Evolutionary conservation across 1,139 yeast species (phyloP), one percentile per base, ranked within the genome.

Genomic region (Saccharomyces hybrid): DNA sequence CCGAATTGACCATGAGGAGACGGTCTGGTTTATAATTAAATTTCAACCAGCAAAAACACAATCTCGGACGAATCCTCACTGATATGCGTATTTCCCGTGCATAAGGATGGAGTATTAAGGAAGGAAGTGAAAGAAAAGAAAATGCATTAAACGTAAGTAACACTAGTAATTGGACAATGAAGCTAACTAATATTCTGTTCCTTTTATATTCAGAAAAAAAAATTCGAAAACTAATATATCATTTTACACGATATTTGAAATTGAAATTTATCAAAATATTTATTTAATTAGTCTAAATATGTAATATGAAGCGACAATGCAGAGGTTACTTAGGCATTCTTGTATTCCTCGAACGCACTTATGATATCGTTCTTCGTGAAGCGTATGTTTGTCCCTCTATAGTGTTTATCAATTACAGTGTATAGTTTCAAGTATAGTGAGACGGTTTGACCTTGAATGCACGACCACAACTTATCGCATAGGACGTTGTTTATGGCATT

Each of bases 11-110:
- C 75, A 75, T 71, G 75, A 84, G 88, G 85, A 90, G 98, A 82
- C 57, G 90, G 97, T 90, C 97, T 84, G 75, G 95, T 93, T 88
- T 85, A 85, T 82, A 86, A 51, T 47, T 47, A 60, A 65, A 63
- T 91, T 91, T 91, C 97, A 91, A 91, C 97, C 96, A 91, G 99
- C 99, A 91, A 91, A 90, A 88, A 91, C 98, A 91, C 96, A 96
- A 89, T 89, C 99, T 91, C 99, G 98, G 98, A 93, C 96, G 96
- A 90, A 90, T 93, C 98, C 97, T 91, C 99, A 91, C 96, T 90
- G 98, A 91, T 88, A 89, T 95, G 96, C 96, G 98, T 91, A 91
- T 90, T 90, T 96, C 97, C 98, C 98, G 88, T 87, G 99, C 98
- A 91, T 89, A 93, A 91, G 86, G 96, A 90, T 90, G 70, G 68